Percentiles rank a stretch among this genome's conserved stretches.
Evolutionary conservation across 371 early-diverging fungal species (phyloP).

Genomic region (Blakeslea trispora): DNA sequence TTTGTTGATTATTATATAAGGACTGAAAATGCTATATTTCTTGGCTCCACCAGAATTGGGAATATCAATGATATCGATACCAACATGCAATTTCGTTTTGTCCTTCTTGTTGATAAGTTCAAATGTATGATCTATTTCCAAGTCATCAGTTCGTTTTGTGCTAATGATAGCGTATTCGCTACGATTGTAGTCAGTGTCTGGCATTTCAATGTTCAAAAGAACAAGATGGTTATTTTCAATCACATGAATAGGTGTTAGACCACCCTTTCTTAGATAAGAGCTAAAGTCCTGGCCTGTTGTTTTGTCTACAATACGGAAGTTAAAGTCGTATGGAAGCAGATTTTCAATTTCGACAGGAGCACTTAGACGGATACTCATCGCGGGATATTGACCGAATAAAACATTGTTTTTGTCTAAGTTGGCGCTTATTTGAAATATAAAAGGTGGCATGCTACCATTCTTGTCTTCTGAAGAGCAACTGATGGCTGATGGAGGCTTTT

Average conservation of each 20-base stretch:
- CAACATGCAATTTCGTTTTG: constrained; percentile 68
- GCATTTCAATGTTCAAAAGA: constrained; percentile 73
- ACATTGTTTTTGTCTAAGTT: constrained; percentile 55
- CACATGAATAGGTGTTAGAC: constrained; percentile 78
- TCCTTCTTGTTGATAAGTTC: constrained; percentile 70
- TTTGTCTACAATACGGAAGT: constrained; percentile 79
- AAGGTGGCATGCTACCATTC: constrained; percentile 58
- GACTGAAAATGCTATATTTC: constrained; percentile 67
- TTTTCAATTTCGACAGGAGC: constrained; percentile 96
- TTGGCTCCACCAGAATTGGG: constrained; percentile 70
- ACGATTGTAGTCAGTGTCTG: constrained; percentile 66
- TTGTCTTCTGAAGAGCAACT: constrained; percentile 44
- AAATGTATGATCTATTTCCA: constrained; percentile 70
- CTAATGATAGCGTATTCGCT: constrained; percentile 89
- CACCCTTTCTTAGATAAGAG: constrained; percentile 72
- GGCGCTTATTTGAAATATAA: constrained; percentile 73
- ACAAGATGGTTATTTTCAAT: constrained; percentile 85
- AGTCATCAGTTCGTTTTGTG: constrained; percentile 70
- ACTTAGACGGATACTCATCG: constrained; percentile 79
- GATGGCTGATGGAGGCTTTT: constrained; percentile 42
- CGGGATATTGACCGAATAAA: constrained; percentile 73
- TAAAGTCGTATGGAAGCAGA: constrained; percentile 86
- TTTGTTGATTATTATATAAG: constrained; percentile 90
- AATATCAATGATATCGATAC: constrained; percentile 55
- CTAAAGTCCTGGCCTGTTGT: constrained; percentile 62